Conservation (phyloP, 2,329 filamentous ascomycete species). For the Clonostachys rosea region DNA sequence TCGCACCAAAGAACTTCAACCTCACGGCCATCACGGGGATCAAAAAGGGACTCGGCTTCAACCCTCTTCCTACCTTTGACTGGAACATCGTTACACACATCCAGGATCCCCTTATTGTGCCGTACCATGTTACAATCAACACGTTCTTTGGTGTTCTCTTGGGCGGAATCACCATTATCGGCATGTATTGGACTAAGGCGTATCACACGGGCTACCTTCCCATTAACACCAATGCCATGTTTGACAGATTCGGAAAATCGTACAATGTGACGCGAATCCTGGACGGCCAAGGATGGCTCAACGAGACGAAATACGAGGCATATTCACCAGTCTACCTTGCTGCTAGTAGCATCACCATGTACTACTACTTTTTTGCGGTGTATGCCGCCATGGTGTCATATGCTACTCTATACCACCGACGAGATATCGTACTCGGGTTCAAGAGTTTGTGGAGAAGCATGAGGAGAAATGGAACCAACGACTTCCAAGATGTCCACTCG, state of each 20-base stretch:
- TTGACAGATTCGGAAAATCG: slow-evolving; percentile 26
- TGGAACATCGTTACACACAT: slow-evolving; percentile 29
- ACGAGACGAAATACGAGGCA: slow-evolving; percentile 25
- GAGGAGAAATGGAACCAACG: not conserved
- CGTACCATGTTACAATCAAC: slow-evolving; percentile 29
- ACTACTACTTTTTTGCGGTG: slow-evolving; percentile 33
- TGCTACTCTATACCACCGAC: slow-evolving; percentile 29
- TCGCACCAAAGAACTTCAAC: slow-evolving; percentile 33
- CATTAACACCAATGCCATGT: slow-evolving; percentile 32
- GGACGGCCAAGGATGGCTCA: slow-evolving; percentile 24
- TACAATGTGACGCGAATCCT: slow-evolving; percentile 31
- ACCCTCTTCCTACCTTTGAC: slow-evolving; percentile 34
- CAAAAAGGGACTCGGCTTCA: slow-evolving; percentile 30
- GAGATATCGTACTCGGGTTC: slow-evolving; percentile 29
- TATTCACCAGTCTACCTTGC: slow-evolving; percentile 37
- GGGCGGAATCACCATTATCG: slow-evolving; percentile 18
- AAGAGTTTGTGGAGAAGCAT: slow-evolving; percentile 12
- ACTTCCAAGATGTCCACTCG: slow-evolving; percentile 25
- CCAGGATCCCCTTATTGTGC: slow-evolving; percentile 29
- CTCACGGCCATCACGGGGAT: slow-evolving; percentile 29
- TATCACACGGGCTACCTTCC: slow-evolving; percentile 30
- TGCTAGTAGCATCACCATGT: slow-evolving; percentile 24
- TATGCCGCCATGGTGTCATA: slow-evolving; percentile 33
- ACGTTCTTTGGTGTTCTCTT: slow-evolving; percentile 20
- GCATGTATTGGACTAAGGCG: slow-evolving; percentile 21